A percentile compares a stretch with the other conserved stretches of the same genome.
Evolutionary conservation across 371 early-diverging fungal genomes (phyloP).

Genomic region (Thermomucor indicae-seudaticae): DNA sequence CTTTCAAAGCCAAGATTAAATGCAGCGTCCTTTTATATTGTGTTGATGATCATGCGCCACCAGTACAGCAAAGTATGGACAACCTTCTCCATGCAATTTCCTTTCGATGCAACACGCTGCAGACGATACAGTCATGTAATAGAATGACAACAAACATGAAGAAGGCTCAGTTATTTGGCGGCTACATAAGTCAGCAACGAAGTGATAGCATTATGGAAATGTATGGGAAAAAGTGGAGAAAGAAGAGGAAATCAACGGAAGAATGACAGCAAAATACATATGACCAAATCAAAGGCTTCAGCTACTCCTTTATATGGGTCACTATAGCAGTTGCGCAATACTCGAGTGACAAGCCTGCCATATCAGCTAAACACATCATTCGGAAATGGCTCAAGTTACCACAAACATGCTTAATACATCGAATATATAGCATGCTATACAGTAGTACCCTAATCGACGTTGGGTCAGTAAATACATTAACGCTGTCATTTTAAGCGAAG

Average conservation of each 20-base stretch:
- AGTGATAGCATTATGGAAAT: conserved; percentile 13
- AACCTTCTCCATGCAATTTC: too few species aligned
- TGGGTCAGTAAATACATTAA: conserved; percentile 39
- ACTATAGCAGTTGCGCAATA: conserved; percentile 26
- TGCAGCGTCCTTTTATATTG: not conserved
- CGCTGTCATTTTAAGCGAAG: too few species aligned
- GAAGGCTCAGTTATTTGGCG: conserved; percentile 1
- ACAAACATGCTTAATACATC: conserved; percentile 29
- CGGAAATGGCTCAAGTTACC: conserved; percentile 12
- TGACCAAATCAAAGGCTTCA: conserved; percentile 9
- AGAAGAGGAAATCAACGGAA: conserved; percentile 2
- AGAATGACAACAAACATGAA: conserved; percentile 2
- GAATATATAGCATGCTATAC: conserved; percentile 29
- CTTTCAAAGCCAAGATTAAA: too few species aligned
- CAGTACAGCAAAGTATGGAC: too few species aligned
- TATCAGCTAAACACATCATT: not conserved
- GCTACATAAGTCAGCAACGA: not conserved
- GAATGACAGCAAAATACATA: not conserved
- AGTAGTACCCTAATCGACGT: conserved; percentile 30
- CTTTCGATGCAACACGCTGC: too few species aligned
- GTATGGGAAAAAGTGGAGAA: conserved; percentile 8
- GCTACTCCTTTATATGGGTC: conserved; percentile 17
- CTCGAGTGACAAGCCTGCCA: conserved; percentile 14
- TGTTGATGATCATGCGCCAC: too few species aligned
- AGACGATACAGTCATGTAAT: too few species aligned